Percentiles rank a stretch among this genome's conserved stretches.
phyloP scores from a whole-genome alignment of 257 asterid species.

The Scutellaria galericulata region DNA sequence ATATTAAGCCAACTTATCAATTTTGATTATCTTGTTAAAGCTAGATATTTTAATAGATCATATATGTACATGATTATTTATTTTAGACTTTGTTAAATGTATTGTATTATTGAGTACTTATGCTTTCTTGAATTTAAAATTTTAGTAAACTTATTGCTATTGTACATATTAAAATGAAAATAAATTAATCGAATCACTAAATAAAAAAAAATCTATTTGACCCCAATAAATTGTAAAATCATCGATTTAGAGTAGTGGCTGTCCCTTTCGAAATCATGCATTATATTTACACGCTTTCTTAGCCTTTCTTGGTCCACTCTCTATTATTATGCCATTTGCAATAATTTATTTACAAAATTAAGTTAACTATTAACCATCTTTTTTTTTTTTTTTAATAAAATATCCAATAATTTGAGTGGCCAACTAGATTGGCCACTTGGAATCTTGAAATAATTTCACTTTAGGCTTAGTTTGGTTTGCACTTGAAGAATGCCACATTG shows the following conservation, averaged over 20 bases:
- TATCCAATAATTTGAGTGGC: slow-evolving; percentile 25
- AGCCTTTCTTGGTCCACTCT: slow-evolving; percentile 34
- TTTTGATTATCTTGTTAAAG: too few relatives aligned
- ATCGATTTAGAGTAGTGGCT: slow-evolving; percentile 23
- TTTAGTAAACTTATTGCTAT: too few relatives aligned
- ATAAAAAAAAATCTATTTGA: not conserved
- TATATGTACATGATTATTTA: not conserved
- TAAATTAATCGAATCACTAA: too few relatives aligned
- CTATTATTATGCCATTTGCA: slow-evolving; percentile 8
- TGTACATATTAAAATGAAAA: too few relatives aligned
- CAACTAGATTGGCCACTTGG: slow-evolving; percentile 39
- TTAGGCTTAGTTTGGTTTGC: slow-evolving; percentile 10
- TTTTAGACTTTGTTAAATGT: not conserved
- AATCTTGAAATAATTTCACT: slow-evolving; percentile 29
- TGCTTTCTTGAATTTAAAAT: too few relatives aligned
- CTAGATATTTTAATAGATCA: too few relatives aligned
- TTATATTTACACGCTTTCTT: slow-evolving; percentile 28
- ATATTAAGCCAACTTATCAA: too few relatives aligned
- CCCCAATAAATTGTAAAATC: not conserved
- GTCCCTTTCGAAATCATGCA: slow-evolving; percentile 38
- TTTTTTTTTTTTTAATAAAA: not conserved
- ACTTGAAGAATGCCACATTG: not conserved
- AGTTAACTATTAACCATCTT: slow-evolving; percentile 2
- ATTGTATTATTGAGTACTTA: too few relatives aligned
- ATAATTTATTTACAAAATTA: slow-evolving; percentile 5